Evolutionary conservation across 1,284 basidiomycete genomes (phyloP).

Genomic region (Moesziomyces aphidis): DNA sequence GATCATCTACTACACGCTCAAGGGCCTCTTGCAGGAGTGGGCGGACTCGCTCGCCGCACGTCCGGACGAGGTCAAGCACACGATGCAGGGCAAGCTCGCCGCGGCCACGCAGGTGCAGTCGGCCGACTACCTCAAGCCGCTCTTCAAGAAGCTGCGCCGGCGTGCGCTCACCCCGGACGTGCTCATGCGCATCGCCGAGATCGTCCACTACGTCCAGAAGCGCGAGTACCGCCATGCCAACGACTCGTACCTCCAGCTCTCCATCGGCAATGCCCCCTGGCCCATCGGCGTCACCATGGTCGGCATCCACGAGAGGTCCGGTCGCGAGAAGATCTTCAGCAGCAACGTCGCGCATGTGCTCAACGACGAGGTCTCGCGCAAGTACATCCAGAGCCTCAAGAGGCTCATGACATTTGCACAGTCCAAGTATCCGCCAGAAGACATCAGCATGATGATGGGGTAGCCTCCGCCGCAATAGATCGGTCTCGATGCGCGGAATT

Average conservation of each 20-base stretch:
- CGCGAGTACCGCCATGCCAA: constrained; percentile 94
- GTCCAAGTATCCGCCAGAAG: constrained; percentile 56
- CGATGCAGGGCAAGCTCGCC: constrained; percentile 90
- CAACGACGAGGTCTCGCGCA: constrained; percentile 97
- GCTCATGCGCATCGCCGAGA: constrained; percentile 88
- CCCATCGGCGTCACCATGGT: constrained; percentile 99
- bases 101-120: constrained; percentile 95
- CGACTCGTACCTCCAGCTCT: constrained; percentile 94
- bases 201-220: constrained; percentile 94
- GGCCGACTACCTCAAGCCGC: constrained; percentile 93
- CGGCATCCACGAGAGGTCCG: constrained; percentile 97
- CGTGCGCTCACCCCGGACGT: constrained; percentile 87
- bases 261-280: constrained; percentile 99
- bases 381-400: constrained; percentile 98
- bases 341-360: constrained; percentile 97
- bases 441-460: constrained; percentile 59
- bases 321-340: constrained; percentile 94
- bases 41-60: constrained; percentile 90
- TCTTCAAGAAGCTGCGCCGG: constrained; percentile 89
- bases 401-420: constrained; percentile 71
- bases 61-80: constrained; percentile 81
- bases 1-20: constrained; percentile 95
- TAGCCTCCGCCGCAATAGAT: constrained; percentile 1
- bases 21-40: constrained; percentile 91
- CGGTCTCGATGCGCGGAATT: too few species aligned